A percentile compares a stretch with the other conserved stretches of the same genome.
These are phyloP conservation scores for Tulasnella calospora DNA, from an alignment of 768 basidiomycete genomes.

Conservation along the genomic window DNA sequence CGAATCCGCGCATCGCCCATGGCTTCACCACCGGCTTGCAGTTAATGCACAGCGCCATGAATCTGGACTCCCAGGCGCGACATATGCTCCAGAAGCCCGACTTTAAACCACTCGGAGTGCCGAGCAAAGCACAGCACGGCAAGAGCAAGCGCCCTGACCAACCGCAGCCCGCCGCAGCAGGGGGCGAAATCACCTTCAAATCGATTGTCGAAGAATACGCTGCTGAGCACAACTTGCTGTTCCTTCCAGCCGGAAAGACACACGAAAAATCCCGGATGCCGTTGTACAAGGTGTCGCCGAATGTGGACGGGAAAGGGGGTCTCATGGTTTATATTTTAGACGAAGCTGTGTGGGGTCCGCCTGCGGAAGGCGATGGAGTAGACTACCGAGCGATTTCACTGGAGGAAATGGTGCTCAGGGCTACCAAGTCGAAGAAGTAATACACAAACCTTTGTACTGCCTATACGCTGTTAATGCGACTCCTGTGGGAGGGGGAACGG, in stretches of 20 bases:
- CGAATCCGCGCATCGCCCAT: constrained; percentile 57
- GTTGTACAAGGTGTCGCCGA: constrained; percentile 73
- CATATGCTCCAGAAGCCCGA: constrained; percentile 64
- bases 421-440: constrained; percentile 24
- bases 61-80: constrained; percentile 73
- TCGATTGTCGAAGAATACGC: constrained; percentile 89
- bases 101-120: constrained; percentile 36
- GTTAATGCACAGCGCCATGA: constrained; percentile 90
- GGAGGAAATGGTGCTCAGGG: constrained; percentile 78
- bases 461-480: background rate
- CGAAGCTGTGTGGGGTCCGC: constrained; percentile 87
- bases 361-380: constrained; percentile 48
- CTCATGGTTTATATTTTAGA: constrained; percentile 84
- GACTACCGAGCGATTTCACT: constrained; percentile 72
- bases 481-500: background rate
- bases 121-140: constrained; percentile 33
- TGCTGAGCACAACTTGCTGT: constrained; percentile 77
- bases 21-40: constrained; percentile 88
- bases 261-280: constrained; percentile 87
- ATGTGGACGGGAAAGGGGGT: constrained; percentile 78
- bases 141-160: constrained; percentile 32
- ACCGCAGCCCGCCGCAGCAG: constrained; percentile 37
- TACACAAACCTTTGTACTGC: background rate
- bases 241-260: constrained; percentile 79
- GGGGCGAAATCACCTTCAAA: constrained; percentile 79